Conservation (phyloP, 2,329 filamentous ascomycete species). For the Nakataea oryzae region DNA sequence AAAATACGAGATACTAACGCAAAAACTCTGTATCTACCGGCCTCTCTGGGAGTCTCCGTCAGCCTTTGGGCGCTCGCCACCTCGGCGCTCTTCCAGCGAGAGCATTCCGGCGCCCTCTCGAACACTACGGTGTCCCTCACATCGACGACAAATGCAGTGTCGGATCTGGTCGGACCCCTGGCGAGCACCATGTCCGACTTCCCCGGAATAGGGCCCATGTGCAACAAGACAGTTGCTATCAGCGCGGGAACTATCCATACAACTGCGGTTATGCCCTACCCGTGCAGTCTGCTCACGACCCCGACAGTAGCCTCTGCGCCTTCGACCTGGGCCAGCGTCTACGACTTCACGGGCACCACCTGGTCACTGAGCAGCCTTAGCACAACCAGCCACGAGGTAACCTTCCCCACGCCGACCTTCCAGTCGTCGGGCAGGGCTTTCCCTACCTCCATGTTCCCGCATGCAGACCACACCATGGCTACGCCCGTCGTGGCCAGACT, state of each 20-base stretch:
- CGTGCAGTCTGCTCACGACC: not conserved
- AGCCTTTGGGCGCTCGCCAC: not conserved
- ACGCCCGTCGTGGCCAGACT: too few relatives aligned
- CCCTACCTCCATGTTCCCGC: not conserved
- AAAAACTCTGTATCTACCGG: too few relatives aligned
- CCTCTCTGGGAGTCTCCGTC: not conserved
- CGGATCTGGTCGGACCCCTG: not conserved
- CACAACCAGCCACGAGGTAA: not conserved
- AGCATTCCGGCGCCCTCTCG: not conserved
- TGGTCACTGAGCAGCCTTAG: not conserved
- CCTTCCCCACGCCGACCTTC: not conserved
- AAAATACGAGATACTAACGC: not conserved
- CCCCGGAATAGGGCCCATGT: not conserved
- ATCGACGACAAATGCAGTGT: not conserved
- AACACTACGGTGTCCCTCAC: not conserved
- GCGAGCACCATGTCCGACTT: not conserved
- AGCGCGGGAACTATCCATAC: not conserved
- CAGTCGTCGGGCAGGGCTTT: not conserved
- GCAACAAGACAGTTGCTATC: not conserved
- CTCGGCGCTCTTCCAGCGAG: not conserved
- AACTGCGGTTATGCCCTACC: not conserved
- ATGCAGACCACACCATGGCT: not conserved
- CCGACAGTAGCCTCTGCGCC: too few relatives aligned
- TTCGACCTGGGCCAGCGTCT: not conserved
- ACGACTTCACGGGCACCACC: not conserved